A percentile compares a stretch with the other conserved stretches of the same genome.
Evolutionary conservation across 257 asterid genomes (phyloP).

Genomic region (Solanum piurae): DNA sequence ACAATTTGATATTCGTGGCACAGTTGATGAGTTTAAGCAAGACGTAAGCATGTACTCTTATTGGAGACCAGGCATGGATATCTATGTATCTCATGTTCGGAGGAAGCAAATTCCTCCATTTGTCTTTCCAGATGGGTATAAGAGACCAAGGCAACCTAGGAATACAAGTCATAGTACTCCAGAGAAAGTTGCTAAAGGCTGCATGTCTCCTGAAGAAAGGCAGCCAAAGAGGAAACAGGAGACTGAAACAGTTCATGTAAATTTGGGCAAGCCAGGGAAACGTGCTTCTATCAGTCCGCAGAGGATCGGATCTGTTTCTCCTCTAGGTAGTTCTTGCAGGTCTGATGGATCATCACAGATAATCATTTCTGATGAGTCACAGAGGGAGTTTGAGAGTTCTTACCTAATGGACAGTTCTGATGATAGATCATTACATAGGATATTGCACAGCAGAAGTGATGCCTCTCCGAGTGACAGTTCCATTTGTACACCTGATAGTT

Average conservation of each 20-base stretch:
- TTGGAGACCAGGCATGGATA: slow-evolving; percentile 30
- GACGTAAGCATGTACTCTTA: slow-evolving; percentile 12
- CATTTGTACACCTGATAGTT: neutral
- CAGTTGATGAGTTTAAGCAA: slow-evolving; percentile 28
- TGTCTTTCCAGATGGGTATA: slow-evolving; percentile 25
- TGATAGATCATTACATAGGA: neutral
- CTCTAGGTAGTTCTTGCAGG: neutral
- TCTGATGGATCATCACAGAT: slow-evolving; percentile 6
- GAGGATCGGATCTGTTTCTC: neutral
- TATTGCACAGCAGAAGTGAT: neutral
- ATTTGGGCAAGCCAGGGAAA: neutral
- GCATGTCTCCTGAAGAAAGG: slow-evolving; percentile 2
- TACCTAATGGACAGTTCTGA: neutral
- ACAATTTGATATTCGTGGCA: slow-evolving; percentile 26
- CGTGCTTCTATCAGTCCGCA: neutral
- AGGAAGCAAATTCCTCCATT: slow-evolving; percentile 17
- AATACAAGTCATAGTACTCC: neutral
- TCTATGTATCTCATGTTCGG: slow-evolving; percentile 24
- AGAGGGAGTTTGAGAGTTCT: neutral
- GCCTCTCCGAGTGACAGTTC: neutral
- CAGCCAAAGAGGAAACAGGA: slow-evolving; percentile 2
- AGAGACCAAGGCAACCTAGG: slow-evolving; percentile 1
- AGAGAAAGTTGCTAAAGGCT: neutral
- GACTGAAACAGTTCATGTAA: neutral
- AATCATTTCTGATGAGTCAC: slow-evolving; percentile 1